Conservation (phyloP, 768 basidiomycete species). For the Hericium alpestre region DNA sequence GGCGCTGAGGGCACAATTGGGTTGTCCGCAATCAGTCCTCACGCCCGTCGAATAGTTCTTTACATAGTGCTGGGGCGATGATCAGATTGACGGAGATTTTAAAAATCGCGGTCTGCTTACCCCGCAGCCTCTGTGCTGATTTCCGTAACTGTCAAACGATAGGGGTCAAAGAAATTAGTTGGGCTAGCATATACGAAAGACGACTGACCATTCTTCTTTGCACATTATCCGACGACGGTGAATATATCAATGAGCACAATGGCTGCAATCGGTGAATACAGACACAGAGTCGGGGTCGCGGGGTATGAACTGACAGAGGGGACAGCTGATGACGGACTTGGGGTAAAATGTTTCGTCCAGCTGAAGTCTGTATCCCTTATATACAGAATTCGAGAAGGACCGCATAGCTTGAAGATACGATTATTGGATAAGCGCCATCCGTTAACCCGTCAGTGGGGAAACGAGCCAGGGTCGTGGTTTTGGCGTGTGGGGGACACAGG, state of each 20-base stretch:
- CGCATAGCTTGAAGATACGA: not conserved
- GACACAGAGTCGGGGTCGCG: not conserved
- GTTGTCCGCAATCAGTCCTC: slow-evolving; percentile 41
- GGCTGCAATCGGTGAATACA: not conserved
- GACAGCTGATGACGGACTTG: not conserved
- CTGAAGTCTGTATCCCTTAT: not conserved
- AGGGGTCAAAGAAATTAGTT: not conserved
- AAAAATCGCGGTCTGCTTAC: slow-evolving; percentile 4
- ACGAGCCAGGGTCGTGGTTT: not conserved
- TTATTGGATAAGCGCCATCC: not conserved
- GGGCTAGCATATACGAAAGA: not conserved
- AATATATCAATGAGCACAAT: not conserved
- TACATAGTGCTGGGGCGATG: slow-evolving; percentile 47
- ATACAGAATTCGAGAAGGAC: not conserved
- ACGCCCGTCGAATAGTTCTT: slow-evolving; percentile 52
- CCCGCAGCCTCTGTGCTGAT: slow-evolving; percentile 14
- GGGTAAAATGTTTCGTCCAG: not conserved
- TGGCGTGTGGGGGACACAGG: too few species aligned
- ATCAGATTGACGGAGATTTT: not conserved
- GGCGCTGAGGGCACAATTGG: slow-evolving; percentile 41
- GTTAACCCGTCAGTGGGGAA: not conserved
- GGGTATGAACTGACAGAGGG: not conserved
- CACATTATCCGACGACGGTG: slow-evolving; percentile 6
- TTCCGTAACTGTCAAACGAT: slow-evolving; percentile 6
- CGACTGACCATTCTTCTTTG: slow-evolving; percentile 12